Percentiles rank a stretch among this genome's conserved stretches.
Conservation (phyloP, 495 filamentous ascomycete species). For the Hypoxylon fuscum region DNA sequence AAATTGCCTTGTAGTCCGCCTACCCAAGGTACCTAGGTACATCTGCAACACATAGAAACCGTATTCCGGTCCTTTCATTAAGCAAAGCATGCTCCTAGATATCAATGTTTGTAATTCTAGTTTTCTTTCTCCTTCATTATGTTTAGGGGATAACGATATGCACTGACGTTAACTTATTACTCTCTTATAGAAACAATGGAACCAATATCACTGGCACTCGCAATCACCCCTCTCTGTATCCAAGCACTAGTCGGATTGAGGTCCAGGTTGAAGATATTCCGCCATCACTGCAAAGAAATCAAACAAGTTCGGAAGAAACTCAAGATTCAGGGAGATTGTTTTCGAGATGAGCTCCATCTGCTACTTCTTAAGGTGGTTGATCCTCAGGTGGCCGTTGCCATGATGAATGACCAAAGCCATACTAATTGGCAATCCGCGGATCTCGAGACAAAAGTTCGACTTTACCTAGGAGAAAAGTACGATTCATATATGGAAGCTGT, state of each 20-base stretch:
- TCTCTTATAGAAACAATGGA: constrained; percentile 20
- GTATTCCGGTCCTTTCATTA: no score
- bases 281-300: constrained; percentile 24
- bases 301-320: constrained; percentile 16
- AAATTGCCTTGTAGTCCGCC: no score
- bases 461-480: constrained; percentile 8
- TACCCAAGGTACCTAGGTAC: no score
- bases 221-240: constrained; percentile 16
- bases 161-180: no score
- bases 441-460: constrained; percentile 8
- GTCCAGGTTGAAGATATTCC: constrained; percentile 16
- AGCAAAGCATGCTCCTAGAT: no score
- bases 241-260: constrained; percentile 7
- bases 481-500: not conserved
- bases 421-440: constrained; percentile 5
- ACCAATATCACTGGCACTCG: constrained; percentile 26
- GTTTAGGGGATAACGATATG: no score
- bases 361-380: constrained; percentile 24
- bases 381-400: constrained; percentile 1
- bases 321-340: constrained; percentile 20
- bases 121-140: no score
- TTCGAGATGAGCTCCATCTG: constrained; percentile 29
- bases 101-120: no score
- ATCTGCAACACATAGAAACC: no score
- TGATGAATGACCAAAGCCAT: constrained; percentile 21